These are phyloP conservation scores for Pyricularia grisea DNA, from an alignment of 2,329 filamentous ascomycete species.

Conservation along the genomic window DNA sequence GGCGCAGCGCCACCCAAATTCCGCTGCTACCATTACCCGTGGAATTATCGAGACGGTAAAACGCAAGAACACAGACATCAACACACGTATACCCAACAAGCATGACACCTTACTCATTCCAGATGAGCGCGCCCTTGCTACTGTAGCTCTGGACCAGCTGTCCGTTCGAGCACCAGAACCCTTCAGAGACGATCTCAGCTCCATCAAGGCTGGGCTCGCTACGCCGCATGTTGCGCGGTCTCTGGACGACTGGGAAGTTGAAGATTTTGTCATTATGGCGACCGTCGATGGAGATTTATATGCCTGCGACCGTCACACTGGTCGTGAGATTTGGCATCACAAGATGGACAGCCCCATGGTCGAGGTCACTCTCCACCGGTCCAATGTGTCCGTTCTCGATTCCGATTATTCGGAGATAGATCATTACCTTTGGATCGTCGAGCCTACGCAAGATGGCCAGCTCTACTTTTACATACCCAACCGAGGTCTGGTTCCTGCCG, in stretches of 20 bases:
- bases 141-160: slow-evolving; percentile 83
- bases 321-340: slow-evolving; percentile 76
- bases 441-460: slow-evolving; percentile 77
- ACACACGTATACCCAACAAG: slow-evolving; percentile 12
- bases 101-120: slow-evolving; percentile 27
- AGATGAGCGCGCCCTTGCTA: slow-evolving; percentile 93
- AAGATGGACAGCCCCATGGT: slow-evolving; percentile 81
- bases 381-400: slow-evolving; percentile 53
- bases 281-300: slow-evolving; percentile 97
- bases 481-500: slow-evolving; percentile 52
- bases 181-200: slow-evolving; percentile 53
- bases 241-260: slow-evolving; percentile 98
- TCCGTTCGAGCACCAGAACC: slow-evolving; percentile 88
- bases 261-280: slow-evolving; percentile 99
- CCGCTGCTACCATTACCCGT: slow-evolving; percentile 14
- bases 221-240: slow-evolving; percentile 91
- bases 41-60: slow-evolving; percentile 17
- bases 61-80: slow-evolving; percentile 12
- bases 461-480: slow-evolving; percentile 80
- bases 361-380: slow-evolving; percentile 73
- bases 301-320: slow-evolving; percentile 80
- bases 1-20: slow-evolving; percentile 11
- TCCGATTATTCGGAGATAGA: slow-evolving; percentile 59
- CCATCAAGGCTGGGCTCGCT: slow-evolving; percentile 53
- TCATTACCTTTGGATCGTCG: slow-evolving; percentile 90